Base-by-base conservation (phyloP, 805 yeast genomes). In the Candida sithepensis region DNA sequence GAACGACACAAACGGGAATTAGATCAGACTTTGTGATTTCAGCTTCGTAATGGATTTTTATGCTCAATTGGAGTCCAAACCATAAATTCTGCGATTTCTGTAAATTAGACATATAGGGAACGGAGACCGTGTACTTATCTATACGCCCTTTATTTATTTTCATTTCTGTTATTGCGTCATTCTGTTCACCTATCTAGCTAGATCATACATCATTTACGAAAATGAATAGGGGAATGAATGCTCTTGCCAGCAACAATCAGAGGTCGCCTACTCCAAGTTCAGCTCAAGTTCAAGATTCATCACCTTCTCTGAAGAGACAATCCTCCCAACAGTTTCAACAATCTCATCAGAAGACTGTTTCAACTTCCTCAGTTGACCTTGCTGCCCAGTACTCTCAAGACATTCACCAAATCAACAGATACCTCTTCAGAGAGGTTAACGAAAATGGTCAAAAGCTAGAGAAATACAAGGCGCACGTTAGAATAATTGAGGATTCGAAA, bases 401-500 rank as follows among this genome's bases (percentile, higher is more conserved):
- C 56, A 73, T 79, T 53, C 67, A 68, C 39, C 64, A 68, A 22
- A 72, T 82, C 46, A 72, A 75, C 48, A 66, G 62, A 49, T 73
- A 67, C 49, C 74, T 85, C 50, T 82, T 82, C 59, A 61, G 75
- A 13, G 74, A 70, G 41, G 60, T 64, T 19, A 80, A 72, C 47
- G 58, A 65, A 12, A 69, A 71, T 28, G 75, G 76, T 8, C 63
- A 61, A 18, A 67, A 73, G 19, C 64, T 73, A 10, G 85, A 81
- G 43, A 75, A 75, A 22, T 89, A 89, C 63, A 77, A 85, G 46
- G 82, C 94, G 0, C 97, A 89, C 63, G 82, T 86, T 14, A 68
- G 85, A 45, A 76, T 88, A 32, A 74, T 81, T 39, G 97, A 89
- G 60, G 94, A 82, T 64, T 74, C 89, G 0, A 78, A 77, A 49